Conservation (phyloP, 345 rosid species). For the Pelargonium nanum region DNA sequence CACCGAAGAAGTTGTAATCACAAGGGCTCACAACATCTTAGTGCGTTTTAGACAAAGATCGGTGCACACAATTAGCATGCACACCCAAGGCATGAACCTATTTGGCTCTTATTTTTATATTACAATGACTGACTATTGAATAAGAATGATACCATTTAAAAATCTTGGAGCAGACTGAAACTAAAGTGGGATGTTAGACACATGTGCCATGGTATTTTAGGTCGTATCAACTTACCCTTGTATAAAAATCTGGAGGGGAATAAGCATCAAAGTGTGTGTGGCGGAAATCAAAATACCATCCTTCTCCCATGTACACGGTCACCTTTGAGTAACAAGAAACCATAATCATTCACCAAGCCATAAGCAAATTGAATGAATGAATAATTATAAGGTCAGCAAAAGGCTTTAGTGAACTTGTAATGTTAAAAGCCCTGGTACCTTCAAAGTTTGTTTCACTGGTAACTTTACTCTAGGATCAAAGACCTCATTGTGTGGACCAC, state of each 20-base stretch:
- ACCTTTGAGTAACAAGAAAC: slow-evolving; percentile 15
- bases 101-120: too few species aligned
- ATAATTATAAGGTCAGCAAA: background rate
- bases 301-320: slow-evolving; percentile 36
- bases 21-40: too few species aligned
- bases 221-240: slow-evolving; percentile 18
- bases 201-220: too few species aligned
- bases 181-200: too few species aligned
- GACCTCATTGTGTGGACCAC: slow-evolving; percentile 12
- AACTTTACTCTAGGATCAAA: slow-evolving; percentile 27
- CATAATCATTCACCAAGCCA: background rate
- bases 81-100: too few species aligned
- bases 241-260: slow-evolving; percentile 36
- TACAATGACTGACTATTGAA: too few species aligned
- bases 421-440: slow-evolving; percentile 3
- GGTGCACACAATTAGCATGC: too few species aligned
- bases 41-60: too few species aligned
- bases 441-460: slow-evolving; percentile 23
- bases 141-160: too few species aligned
- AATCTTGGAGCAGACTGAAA: too few species aligned
- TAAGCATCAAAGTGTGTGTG: slow-evolving; percentile 29
- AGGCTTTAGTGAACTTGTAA: background rate
- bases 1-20: too few species aligned
- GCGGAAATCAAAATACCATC: slow-evolving; percentile 31
- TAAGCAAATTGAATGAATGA: background rate